Base-by-base conservation (phyloP, 371 early-diverging fungal genomes). In the Apophysomyces trapeziformis region DNA sequence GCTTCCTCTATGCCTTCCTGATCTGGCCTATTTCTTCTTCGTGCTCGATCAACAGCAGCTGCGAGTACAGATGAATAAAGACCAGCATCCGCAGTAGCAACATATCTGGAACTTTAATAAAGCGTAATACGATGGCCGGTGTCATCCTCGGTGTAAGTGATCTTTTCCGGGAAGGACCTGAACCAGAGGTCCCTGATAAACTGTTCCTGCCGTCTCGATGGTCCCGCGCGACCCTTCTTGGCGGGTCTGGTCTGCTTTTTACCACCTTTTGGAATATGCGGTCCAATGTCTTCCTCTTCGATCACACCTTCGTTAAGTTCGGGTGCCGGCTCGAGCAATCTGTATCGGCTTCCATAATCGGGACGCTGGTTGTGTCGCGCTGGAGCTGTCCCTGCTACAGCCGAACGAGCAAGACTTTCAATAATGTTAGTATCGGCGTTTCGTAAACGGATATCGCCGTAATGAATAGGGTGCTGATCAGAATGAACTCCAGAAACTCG, bases 401-500 rank as follows among this genome's bases (percentile, higher is more conserved):
- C 9, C 1, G 47, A 18, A n/a, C 18, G 21, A 1, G 47, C 47
- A 21, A n/a, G n/a, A 18, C 47, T 18, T n/a, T 9, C n/a, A 13
- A 47, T n/a, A 47, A 47, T 47, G 16, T 47, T 13, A 0, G 47
- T 13, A 47, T 18, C 47, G 13, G 47, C 47, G 47, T 16, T 18
- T 47, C 18, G n/a, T 47, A 47, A 26, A 12, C 16, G 38, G 63
- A 46, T 62, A 0, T 14, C 38, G 16, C 47, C 44, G 35, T 26
- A 50, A 46, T 18, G 36, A 12, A 46, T 47, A 4, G 36, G n/a
- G 0, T 13, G 12, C 9, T 37, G 2, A 45, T 45, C 43, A 47
- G 63, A 47, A 47, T 21, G 21, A 18, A 65, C 38, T 5, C 59
- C 47, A 11, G 65, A 65, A n/a, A 65, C 58, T 16, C 32, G 35